These are phyloP conservation scores for Pelargonium fulgidum DNA, from an alignment of 441 rosid genomes.

Conservation along the genomic window DNA sequence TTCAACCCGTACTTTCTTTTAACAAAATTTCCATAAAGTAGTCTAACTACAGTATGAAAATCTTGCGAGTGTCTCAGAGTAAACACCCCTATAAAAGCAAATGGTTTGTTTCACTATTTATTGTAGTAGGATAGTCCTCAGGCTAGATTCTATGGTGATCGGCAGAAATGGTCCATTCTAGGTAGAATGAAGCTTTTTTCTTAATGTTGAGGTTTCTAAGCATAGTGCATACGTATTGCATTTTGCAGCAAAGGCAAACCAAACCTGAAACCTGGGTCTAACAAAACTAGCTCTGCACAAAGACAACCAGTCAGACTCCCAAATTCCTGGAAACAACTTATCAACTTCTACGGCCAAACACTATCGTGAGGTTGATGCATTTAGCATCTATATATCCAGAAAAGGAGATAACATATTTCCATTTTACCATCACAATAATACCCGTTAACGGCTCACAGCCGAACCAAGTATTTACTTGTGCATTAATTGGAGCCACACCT, in stretches of 20 bases:
- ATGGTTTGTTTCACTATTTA: not conserved
- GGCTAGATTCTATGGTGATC: not conserved
- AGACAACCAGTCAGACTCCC: not conserved
- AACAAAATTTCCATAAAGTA: not conserved
- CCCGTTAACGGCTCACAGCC: not conserved
- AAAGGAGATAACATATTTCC: not conserved
- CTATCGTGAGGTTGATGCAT: not conserved
- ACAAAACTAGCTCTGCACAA: not conserved
- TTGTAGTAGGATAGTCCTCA: not conserved
- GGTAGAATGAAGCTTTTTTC: not conserved
- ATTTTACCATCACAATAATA: not conserved
- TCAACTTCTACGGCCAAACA: not conserved
- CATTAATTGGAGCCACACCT: conserved; percentile 2
- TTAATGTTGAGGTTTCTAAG: not conserved
- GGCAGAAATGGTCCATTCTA: not conserved
- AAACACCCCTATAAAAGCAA: not conserved
- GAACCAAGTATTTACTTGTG: not conserved
- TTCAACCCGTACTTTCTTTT: not conserved
- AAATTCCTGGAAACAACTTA: conserved; percentile 3
- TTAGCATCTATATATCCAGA: not conserved
- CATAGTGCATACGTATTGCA: not conserved
- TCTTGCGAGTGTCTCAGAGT: not conserved
- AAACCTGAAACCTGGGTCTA: not conserved
- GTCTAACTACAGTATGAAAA: not conserved
- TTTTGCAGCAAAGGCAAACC: not conserved